These are phyloP conservation scores for Tremella yokohamensis DNA, from an alignment of 768 basidiomycete genomes.

Conservation along the genomic window DNA sequence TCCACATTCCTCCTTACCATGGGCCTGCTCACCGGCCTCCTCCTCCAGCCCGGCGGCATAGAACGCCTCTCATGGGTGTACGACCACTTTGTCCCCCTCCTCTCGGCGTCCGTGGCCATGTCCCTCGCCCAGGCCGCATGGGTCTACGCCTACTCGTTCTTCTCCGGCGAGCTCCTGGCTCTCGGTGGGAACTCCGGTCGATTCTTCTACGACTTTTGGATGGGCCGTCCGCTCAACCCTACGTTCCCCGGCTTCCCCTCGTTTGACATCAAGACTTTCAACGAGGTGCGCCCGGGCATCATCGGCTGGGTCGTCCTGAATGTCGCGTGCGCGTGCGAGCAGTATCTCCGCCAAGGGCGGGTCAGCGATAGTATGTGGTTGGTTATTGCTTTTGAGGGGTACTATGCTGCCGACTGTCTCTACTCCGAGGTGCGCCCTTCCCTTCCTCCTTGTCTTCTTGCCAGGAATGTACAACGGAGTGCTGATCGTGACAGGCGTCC, in stretches of 20 bases:
- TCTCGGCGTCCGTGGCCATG: slow-evolving; percentile 78
- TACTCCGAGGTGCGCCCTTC: slow-evolving; percentile 73
- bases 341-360: slow-evolving; percentile 74
- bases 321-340: slow-evolving; percentile 85
- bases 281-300: slow-evolving; percentile 82
- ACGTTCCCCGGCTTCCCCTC: slow-evolving; percentile 47
- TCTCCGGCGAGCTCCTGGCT: slow-evolving; percentile 68
- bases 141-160: slow-evolving; percentile 71
- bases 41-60: slow-evolving; percentile 68
- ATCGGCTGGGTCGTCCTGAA: slow-evolving; percentile 89
- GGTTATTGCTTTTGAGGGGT: slow-evolving; percentile 75
- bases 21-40: slow-evolving; percentile 66
- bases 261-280: slow-evolving; percentile 73
- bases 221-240: slow-evolving; percentile 72
- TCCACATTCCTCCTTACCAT: slow-evolving; percentile 78
- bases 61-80: slow-evolving; percentile 82
- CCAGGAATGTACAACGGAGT: not conserved
- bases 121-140: slow-evolving; percentile 67
- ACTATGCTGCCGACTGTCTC: slow-evolving; percentile 79
- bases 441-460: slow-evolving; percentile 2
- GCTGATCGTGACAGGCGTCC: slow-evolving; percentile 64
- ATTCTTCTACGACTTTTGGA: slow-evolving; percentile 68
- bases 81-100: slow-evolving; percentile 84
- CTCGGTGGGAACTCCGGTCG: slow-evolving; percentile 89
- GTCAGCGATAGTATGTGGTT: slow-evolving; percentile 88